Evolutionary conservation across 352 stramenopile species (phyloP).

Genomic region (Peronospora farinosa): DNA sequence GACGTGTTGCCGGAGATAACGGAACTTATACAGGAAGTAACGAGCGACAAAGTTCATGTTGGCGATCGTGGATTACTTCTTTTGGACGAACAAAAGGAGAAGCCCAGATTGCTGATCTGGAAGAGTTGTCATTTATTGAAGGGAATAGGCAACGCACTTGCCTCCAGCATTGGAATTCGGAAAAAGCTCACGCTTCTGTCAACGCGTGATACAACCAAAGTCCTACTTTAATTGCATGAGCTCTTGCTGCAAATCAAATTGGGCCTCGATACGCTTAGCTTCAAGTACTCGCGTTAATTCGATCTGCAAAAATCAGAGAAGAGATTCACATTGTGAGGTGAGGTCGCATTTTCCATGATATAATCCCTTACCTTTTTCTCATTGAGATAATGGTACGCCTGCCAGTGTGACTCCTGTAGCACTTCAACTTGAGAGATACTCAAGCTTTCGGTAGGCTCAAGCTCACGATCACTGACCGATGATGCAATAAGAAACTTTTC

Average conservation of each 20-base stretch:
- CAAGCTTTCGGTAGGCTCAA: conserved; percentile 44
- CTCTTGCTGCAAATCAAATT: conserved; percentile 60
- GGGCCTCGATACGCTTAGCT: conserved; percentile 59
- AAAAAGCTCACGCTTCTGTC: too few relatives aligned
- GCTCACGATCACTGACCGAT: conserved; percentile 35
- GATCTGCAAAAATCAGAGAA: conserved; percentile 34
- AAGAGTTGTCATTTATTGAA: too few relatives aligned
- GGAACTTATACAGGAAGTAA: too few relatives aligned
- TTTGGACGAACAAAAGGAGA: too few relatives aligned
- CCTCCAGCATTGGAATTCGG: not conserved
- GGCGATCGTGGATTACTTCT: too few relatives aligned
- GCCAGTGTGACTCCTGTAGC: conserved; percentile 74
- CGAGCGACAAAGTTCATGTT: too few relatives aligned
- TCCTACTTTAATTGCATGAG: conserved; percentile 41
- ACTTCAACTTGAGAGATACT: conserved; percentile 82
- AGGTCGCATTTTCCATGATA: not conserved
- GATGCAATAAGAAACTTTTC: conserved; percentile 71
- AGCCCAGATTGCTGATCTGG: too few relatives aligned
- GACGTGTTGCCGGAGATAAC: too few relatives aligned
- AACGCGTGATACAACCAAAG: too few relatives aligned
- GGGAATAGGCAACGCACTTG: too few relatives aligned
- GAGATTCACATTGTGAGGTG: not conserved
- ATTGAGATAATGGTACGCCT: conserved; percentile 75
- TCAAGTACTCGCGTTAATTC: conserved; percentile 70
- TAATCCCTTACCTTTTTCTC: conserved; percentile 62